Evolutionary conservation across 768 basidiomycete species (phyloP), one percentile per base, ranked within the genome.

Genomic region (Tephrocybe sp.): DNA sequence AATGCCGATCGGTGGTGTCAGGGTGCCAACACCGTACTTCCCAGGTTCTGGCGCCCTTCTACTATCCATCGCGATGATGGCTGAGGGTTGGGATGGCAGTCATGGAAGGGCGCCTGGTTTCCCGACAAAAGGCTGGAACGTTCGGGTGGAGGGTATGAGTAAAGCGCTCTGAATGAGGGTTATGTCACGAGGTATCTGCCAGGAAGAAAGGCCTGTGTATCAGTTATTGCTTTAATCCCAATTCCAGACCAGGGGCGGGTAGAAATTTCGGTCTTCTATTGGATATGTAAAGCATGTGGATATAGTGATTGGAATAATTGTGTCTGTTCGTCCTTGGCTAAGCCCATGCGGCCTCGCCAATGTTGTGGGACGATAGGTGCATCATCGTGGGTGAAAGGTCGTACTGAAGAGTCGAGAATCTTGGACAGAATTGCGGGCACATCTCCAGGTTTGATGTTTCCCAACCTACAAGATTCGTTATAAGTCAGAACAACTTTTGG

Each of bases 281-380:
- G 22, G 10, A 22, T 18, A 18, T 27, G 40, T 30, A 38, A 18
- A n/a, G 9, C 21, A 43, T 58, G 59, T 22, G 79, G 68, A 11
- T 67, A 59, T 29, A 76, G 49, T 58, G 50, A 43, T 30, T 45
- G 19, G 10, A 50, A 54, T 30, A 50, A 29, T n/a, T 54, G 27
- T 10, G 27, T 19, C 42, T 87, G 85, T 42, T 83, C 77, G 11
- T 75, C 77, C 57, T 80, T 83, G 27, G 67, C 68, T 18, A 86
- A 60, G 0, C 87, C 86, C 77, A 84, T 87, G 25, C 86, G 71
- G 10, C 88, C 88, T 50, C 88, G 75, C 86, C 86, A 89, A 59
- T 83, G 76, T 0, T 60, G 52, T 39, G 70, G 73, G 34, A 72
- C 65, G 15, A 78, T 56, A 4, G 80, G 78, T 62, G 5, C 56